Percentiles rank a stretch among this genome's conserved stretches.
Conservation (phyloP, 1,284 basidiomycete species). For the Vanrija humicola region DNA sequence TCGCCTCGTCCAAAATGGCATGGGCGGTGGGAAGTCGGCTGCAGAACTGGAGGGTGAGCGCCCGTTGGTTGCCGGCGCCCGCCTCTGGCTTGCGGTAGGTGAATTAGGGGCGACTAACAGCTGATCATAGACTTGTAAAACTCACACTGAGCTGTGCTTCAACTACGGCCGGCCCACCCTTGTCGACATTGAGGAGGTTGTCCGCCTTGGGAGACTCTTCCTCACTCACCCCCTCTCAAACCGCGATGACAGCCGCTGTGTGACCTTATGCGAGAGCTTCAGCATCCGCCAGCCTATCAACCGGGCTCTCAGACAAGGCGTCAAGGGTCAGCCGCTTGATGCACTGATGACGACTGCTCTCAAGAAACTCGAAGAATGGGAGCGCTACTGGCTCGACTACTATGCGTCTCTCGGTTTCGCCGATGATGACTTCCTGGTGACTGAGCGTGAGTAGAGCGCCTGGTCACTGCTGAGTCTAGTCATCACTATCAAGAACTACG, state of each 20-base stretch:
- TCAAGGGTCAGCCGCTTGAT: not conserved
- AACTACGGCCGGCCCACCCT: conserved; percentile 46
- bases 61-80: not conserved
- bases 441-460: not conserved
- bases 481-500: too few relatives aligned
- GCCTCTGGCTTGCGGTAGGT: not conserved
- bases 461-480: too few relatives aligned
- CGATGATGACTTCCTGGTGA: conserved; percentile 5
- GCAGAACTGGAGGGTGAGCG: conserved; percentile 27
- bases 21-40: conserved; percentile 57
- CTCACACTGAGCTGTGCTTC: conserved; percentile 58
- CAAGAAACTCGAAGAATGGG: not conserved
- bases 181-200: conserved; percentile 79
- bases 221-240: not conserved
- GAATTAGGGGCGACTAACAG: too few relatives aligned
- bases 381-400: not conserved
- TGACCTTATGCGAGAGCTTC: not conserved
- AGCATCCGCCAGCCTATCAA: conserved; percentile 7
- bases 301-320: too few relatives aligned
- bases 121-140: conserved; percentile 71
- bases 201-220: conserved; percentile 59
- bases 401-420: not conserved
- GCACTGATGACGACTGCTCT: not conserved
- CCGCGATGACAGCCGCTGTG: not conserved
- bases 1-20: conserved; percentile 65